Evolutionary conservation across 2,329 filamentous ascomycete species (phyloP).

Genomic region (Nigrospora sphaerica): DNA sequence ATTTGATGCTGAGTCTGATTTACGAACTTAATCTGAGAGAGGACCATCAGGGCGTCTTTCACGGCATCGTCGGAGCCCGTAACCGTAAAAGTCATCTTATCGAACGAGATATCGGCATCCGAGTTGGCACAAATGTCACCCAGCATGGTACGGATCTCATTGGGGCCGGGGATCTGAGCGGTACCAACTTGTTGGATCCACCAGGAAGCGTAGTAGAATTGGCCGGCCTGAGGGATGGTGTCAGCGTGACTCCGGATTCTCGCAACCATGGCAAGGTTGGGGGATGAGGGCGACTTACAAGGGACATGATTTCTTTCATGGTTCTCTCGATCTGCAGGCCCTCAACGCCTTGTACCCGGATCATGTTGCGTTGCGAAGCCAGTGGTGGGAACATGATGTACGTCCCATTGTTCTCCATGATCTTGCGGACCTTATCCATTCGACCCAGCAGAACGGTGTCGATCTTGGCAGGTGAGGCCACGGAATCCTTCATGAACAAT

Average conservation of each 20-base stretch:
- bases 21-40: constrained; percentile 86
- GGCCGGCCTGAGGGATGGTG: constrained; percentile 59
- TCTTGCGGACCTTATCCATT: constrained; percentile 94
- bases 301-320: constrained; percentile 88
- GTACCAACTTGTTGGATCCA: constrained; percentile 77
- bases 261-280: not conserved
- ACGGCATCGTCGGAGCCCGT: constrained; percentile 95
- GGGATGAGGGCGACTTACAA: constrained; percentile 50
- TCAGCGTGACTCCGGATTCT: constrained; percentile 12
- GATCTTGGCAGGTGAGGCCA: constrained; percentile 84
- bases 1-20: constrained; percentile 85
- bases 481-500: constrained; percentile 85
- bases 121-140: constrained; percentile 95
- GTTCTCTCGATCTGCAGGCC: constrained; percentile 92
- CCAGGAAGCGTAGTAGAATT: constrained; percentile 97
- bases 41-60: constrained; percentile 89
- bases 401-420: constrained; percentile 92
- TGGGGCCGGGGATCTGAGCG: constrained; percentile 49
- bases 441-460: constrained; percentile 88
- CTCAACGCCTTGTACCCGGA: constrained; percentile 88
- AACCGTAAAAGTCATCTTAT: constrained; percentile 88
- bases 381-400: constrained; percentile 89
- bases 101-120: constrained; percentile 88
- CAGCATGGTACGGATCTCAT: constrained; percentile 84
- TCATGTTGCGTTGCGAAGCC: constrained; percentile 74